A percentile compares a stretch with the other conserved stretches of the same genome.
phyloP scores from a whole-genome alignment of 345 rosid species.

The Rhodamnia rubescens region DNA sequence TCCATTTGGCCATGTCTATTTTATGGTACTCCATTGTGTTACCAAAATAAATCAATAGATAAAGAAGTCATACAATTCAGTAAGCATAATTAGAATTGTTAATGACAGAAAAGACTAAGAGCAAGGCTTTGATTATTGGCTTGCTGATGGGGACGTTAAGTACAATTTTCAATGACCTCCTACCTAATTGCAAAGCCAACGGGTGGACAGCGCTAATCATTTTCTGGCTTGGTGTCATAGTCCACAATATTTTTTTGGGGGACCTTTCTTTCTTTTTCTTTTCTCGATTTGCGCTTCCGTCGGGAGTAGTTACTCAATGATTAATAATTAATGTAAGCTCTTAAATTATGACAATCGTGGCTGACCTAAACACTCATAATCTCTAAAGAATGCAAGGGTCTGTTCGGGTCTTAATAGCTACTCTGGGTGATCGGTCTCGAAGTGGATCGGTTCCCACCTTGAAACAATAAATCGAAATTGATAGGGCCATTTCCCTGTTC shows the following conservation, averaged over 20 bases:
- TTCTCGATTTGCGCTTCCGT: not conserved
- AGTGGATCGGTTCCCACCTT: fast-evolving
- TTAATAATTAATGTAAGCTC: not conserved
- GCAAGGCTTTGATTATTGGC: not conserved
- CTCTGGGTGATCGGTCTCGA: fast-evolving
- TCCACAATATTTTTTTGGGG: not conserved
- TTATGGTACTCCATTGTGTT: not conserved
- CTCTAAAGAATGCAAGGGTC: not conserved
- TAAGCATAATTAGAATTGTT: not conserved
- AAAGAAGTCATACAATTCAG: not conserved
- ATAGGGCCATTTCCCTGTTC: not conserved
- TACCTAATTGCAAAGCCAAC: not conserved
- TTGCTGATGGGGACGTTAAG: not conserved
- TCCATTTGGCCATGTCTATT: too few species aligned
- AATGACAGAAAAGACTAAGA: not conserved
- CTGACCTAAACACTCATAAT: not conserved
- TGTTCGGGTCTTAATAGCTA: not conserved
- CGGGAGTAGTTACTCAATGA: not conserved
- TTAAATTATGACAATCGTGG: not conserved
- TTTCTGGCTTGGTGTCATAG: not conserved
- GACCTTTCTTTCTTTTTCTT: not conserved
- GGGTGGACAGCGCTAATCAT: not conserved
- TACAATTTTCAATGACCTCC: not conserved
- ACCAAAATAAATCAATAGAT: not conserved
- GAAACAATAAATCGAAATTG: fast-evolving